Evolutionary conservation across 2,329 filamentous ascomycete genomes (phyloP).

Genomic region (Didymella lethalis): DNA sequence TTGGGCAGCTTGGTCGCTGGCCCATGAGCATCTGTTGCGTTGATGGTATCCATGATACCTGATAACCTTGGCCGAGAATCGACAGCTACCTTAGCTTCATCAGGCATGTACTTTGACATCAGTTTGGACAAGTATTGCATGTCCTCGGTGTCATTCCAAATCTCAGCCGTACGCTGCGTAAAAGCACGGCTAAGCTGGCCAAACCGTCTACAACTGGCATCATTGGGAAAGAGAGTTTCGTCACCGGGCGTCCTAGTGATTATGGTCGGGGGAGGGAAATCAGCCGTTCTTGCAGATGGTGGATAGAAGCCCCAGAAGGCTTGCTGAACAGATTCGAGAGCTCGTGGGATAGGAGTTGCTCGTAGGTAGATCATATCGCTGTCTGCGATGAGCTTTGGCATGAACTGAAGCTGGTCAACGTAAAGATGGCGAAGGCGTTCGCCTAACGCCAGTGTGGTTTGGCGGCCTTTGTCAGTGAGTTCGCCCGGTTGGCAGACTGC

Average conservation of each 20-base stretch:
- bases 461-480: constrained; percentile 59
- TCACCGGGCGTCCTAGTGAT: constrained; percentile 56
- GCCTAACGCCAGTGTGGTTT: constrained; percentile 59
- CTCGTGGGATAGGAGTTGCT: constrained; percentile 59
- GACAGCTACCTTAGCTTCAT: constrained; percentile 73
- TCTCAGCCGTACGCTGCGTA: constrained; percentile 56
- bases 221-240: constrained; percentile 61
- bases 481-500: constrained; percentile 68
- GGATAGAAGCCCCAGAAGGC: constrained; percentile 60
- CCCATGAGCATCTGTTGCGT: constrained; percentile 85
- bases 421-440: constrained; percentile 59
- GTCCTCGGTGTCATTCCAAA: constrained; percentile 69
- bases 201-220: constrained; percentile 58
- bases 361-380: constrained; percentile 57
- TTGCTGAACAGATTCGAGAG: constrained; percentile 61
- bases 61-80: constrained; percentile 84
- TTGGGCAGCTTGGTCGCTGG: constrained; percentile 78
- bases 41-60: constrained; percentile 94
- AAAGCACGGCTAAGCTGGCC: constrained; percentile 58
- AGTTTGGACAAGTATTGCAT: constrained; percentile 83
- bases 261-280: constrained; percentile 55
- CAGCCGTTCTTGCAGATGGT: constrained; percentile 50
- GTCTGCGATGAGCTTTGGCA: constrained; percentile 55
- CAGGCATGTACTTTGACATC: constrained; percentile 86
- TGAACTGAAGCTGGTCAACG: constrained; percentile 59